Evolutionary conservation across 192 early-diverging fungal genomes (phyloP).

Genomic region (Phlyctochytrium bullatum): DNA sequence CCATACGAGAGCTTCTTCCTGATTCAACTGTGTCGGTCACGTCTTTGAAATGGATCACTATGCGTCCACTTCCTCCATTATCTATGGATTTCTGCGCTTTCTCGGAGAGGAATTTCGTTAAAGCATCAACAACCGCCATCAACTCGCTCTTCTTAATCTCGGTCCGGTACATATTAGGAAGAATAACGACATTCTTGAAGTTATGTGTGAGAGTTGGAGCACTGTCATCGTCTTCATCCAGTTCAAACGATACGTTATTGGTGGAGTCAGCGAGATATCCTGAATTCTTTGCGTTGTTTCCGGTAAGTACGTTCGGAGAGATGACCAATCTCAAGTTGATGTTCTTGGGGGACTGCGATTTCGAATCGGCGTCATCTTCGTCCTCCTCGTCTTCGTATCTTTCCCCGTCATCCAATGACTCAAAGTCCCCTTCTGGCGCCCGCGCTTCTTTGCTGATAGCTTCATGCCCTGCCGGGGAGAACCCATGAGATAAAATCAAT

Average conservation of each 20-base stretch:
- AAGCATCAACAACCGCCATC: constrained; percentile 11
- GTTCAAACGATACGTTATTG: not conserved
- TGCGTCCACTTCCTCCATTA: not conserved
- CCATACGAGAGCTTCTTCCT: constrained; percentile 16
- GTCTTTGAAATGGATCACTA: constrained; percentile 36
- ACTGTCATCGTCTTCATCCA: not conserved
- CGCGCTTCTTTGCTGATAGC: constrained; percentile 4
- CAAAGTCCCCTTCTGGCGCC: constrained; percentile 7
- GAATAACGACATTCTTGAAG: not conserved
- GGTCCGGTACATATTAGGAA: constrained; percentile 8
- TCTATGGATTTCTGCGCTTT: constrained; percentile 11
- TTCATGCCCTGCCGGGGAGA: not conserved
- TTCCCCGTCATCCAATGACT: constrained; percentile 17
- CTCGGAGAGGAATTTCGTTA: constrained; percentile 18
- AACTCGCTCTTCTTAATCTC: constrained; percentile 16
- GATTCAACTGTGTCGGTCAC: constrained; percentile 35
- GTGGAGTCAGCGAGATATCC: not conserved
- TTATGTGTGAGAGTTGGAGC: not conserved
- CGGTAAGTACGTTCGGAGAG: not conserved
- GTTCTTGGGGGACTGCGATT: constrained; percentile 1
- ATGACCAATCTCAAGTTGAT: not conserved
- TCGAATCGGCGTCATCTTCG: constrained; percentile 7
- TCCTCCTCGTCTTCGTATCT: constrained; percentile 14
- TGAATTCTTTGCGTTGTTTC: not conserved
- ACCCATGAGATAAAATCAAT: constrained; percentile 12